phyloP scores from a whole-genome alignment of 108 stramenopile genomes.

The Phaeodactylum tricornutum region DNA sequence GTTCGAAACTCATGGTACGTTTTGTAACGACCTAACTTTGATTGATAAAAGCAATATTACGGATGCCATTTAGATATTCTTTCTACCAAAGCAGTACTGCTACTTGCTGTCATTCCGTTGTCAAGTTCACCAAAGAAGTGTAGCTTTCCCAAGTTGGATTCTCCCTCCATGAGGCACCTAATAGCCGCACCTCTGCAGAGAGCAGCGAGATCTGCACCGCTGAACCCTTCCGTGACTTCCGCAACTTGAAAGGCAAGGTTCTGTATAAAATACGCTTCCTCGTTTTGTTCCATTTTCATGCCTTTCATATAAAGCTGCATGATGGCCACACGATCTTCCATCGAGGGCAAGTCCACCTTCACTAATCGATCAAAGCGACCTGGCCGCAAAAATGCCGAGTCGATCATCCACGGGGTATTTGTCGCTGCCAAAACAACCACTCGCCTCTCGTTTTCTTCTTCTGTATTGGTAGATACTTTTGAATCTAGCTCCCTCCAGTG shows the following conservation, averaged over 20 bases:
- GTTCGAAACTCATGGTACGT: slow-evolving; percentile 34
- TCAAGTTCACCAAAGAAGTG: slow-evolving; percentile 4
- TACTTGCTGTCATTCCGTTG: background rate
- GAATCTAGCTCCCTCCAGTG: slow-evolving; percentile 41
- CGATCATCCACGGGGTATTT: slow-evolving; percentile 82
- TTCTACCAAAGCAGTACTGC: background rate
- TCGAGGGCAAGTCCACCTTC: slow-evolving; percentile 54
- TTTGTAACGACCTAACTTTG: background rate
- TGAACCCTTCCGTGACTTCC: slow-evolving; percentile 46
- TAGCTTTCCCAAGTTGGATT: background rate
- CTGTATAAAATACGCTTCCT: background rate
- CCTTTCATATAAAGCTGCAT: slow-evolving; percentile 38
- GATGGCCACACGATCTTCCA: slow-evolving; percentile 49
- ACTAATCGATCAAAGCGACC: slow-evolving; percentile 74
- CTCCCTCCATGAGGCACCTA: slow-evolving; percentile 31
- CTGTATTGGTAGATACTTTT: background rate
- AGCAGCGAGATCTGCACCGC: slow-evolving; percentile 79
- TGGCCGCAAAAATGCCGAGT: slow-evolving; percentile 65
- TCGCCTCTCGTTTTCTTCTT: slow-evolving; percentile 15
- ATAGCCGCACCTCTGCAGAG: slow-evolving; percentile 72
- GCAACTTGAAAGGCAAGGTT: slow-evolving; percentile 39
- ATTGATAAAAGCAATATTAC: background rate
- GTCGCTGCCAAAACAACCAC: slow-evolving; percentile 70
- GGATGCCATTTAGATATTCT: slow-evolving; percentile 2
- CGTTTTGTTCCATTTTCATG: slow-evolving; percentile 32